Evolutionary conservation across 2,329 filamentous ascomycete genomes (phyloP).

Genomic region (Coniochaeta ligniaria): DNA sequence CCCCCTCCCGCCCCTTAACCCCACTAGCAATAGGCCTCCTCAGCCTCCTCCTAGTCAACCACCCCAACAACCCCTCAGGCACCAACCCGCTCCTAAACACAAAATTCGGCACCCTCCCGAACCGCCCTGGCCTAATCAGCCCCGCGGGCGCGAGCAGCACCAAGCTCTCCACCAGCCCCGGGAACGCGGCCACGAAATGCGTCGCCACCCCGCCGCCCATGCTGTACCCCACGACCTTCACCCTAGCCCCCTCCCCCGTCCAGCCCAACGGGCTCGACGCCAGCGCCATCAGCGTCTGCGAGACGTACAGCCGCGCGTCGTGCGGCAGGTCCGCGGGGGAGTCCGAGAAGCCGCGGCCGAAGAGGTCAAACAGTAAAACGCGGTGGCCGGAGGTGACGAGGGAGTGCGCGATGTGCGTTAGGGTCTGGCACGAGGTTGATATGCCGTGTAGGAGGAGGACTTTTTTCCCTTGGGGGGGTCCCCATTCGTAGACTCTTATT

Average conservation of each 20-base stretch:
- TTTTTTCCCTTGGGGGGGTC: conserved; percentile 64
- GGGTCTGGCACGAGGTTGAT: conserved; percentile 70
- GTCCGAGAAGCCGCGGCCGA: conserved; percentile 61
- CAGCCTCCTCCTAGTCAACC: conserved; percentile 39
- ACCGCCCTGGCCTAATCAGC: conserved; percentile 53
- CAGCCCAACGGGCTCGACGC: conserved; percentile 63
- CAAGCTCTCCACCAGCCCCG: conserved; percentile 59
- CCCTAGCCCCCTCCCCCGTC: conserved; percentile 44
- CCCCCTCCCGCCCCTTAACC: conserved; percentile 17
- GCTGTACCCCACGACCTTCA: conserved; percentile 72
- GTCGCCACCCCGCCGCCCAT: conserved; percentile 73
- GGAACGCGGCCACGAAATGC: conserved; percentile 67
- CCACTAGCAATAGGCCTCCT: conserved; percentile 40
- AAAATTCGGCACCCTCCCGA: conserved; percentile 40
- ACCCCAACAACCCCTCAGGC: conserved; percentile 42
- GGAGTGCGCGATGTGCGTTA: conserved; percentile 58
- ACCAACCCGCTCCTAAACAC: conserved; percentile 49
- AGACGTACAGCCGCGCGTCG: conserved; percentile 64
- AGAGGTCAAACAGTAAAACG: conserved; percentile 74
- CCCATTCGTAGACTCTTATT: conserved; percentile 77
- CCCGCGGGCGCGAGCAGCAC: conserved; percentile 75
- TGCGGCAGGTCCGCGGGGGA: conserved; percentile 60
- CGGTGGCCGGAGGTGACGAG: conserved; percentile 57
- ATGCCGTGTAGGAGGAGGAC: conserved; percentile 79
- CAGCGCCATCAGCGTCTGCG: conserved; percentile 65